These are phyloP conservation scores for Cercospora sp. DNA, from an alignment of 2,329 filamentous ascomycete genomes.

Conservation along the genomic window DNA sequence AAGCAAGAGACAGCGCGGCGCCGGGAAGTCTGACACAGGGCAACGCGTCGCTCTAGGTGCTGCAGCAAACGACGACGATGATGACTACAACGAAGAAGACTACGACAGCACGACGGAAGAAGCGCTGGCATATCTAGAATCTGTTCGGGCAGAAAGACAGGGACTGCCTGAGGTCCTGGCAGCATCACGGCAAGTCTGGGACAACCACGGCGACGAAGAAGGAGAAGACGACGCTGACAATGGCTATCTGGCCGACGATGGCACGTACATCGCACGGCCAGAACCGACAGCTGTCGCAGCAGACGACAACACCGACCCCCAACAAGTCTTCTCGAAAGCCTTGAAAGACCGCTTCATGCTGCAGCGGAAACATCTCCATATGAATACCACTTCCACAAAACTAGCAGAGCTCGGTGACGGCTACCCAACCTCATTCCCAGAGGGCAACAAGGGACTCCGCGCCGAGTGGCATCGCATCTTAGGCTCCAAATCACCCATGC, in stretches of 20 bases:
- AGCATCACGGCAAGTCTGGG: slow-evolving; percentile 22
- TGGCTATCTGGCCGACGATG: slow-evolving; percentile 71
- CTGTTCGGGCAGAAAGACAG: slow-evolving; percentile 35
- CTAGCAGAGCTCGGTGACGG: slow-evolving; percentile 56
- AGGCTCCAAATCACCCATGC: slow-evolving; percentile 48
- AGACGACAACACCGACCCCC: slow-evolving; percentile 47
- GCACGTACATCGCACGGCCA: slow-evolving; percentile 70
- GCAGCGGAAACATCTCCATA: slow-evolving; percentile 64
- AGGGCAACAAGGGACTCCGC: slow-evolving; percentile 55
- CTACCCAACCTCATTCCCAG: slow-evolving; percentile 55
- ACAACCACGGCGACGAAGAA: slow-evolving; percentile 4
- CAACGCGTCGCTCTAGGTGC: slow-evolving; percentile 33
- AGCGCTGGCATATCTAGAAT: slow-evolving; percentile 39
- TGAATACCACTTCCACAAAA: slow-evolving; percentile 54
- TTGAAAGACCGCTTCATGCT: slow-evolving; percentile 65
- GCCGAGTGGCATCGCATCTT: slow-evolving; percentile 57
- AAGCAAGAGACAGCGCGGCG: not conserved
- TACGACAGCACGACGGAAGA: slow-evolving; percentile 34
- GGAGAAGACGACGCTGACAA: slow-evolving; percentile 39
- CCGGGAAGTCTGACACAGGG: slow-evolving; percentile 21
- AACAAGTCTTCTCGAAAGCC: slow-evolving; percentile 66
- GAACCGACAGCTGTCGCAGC: slow-evolving; percentile 39
- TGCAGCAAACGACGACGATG: slow-evolving; percentile 28
- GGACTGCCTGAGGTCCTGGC: slow-evolving; percentile 32
- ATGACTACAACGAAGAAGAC: slow-evolving; percentile 27